A percentile compares a stretch with the other conserved stretches of the same genome.
phyloP scores from a whole-genome alignment of 164 flowering plant genomes.

The Litsea cubeba region DNA sequence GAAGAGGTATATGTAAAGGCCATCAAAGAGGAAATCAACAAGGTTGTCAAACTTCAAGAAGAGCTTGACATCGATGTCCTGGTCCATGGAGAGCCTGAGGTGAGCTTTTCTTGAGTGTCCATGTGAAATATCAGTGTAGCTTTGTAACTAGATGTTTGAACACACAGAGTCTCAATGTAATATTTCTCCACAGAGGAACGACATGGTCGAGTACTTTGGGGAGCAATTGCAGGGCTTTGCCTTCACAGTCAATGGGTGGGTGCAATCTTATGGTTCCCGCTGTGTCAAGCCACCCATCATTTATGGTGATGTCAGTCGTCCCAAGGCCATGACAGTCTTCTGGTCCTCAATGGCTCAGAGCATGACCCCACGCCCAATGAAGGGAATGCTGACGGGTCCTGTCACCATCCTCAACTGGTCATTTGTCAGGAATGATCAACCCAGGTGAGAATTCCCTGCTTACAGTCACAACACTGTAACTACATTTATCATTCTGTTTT shows the following conservation, averaged over 20 bases:
- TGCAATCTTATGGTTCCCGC: conserved; percentile 25
- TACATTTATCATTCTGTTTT: background rate
- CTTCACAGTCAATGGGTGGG: conserved; percentile 44
- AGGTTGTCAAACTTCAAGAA: conserved; percentile 88
- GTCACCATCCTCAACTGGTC: conserved; percentile 26
- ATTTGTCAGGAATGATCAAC: conserved; percentile 26
- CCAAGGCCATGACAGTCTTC: conserved; percentile 26
- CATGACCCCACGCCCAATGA: conserved; percentile 35
- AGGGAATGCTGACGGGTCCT: conserved; percentile 27
- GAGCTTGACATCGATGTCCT: conserved; percentile 94
- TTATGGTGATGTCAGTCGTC: conserved; percentile 28
- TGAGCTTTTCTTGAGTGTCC: conserved; percentile 8
- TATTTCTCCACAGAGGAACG: conserved; percentile 53
- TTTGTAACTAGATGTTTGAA: background rate
- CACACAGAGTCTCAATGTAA: background rate
- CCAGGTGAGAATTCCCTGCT: conserved; percentile 15
- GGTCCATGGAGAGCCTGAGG: conserved; percentile 99
- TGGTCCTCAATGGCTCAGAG: conserved; percentile 29
- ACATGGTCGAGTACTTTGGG: conserved; percentile 96
- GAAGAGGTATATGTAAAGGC: conserved; percentile 70
- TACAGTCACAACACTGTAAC: background rate
- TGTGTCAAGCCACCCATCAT: conserved; percentile 29
- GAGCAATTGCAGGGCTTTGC: conserved; percentile 92
- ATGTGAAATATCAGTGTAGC: background rate
- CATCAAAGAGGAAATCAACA: conserved; percentile 78